Evolutionary conservation across 345 rosid genomes (phyloP).

Genomic region (Schrenkiella parvula): DNA sequence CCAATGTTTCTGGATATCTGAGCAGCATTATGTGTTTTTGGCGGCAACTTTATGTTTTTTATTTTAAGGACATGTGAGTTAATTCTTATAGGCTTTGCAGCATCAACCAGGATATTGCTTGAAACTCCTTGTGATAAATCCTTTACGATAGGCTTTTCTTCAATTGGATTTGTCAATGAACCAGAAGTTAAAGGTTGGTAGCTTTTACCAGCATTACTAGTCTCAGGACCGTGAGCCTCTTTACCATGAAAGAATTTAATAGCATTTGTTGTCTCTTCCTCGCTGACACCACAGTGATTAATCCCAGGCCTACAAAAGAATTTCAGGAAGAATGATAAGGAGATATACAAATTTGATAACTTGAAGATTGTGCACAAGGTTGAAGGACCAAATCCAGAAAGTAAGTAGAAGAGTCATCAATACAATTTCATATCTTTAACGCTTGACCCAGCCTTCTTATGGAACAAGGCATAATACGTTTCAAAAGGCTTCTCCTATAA

Average conservation of each 20-base stretch:
- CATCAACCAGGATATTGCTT: constrained; percentile 16
- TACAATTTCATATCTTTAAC: background rate
- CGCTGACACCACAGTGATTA: constrained; percentile 32
- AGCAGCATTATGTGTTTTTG: constrained; percentile 6
- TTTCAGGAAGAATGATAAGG: constrained; percentile 19
- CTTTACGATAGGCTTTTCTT: constrained; percentile 11
- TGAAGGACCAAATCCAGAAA: background rate
- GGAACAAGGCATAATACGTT: background rate
- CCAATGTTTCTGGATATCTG: constrained; percentile 17
- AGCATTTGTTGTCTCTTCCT: constrained; percentile 25
- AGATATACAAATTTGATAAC: background rate
- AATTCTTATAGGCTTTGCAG: constrained; percentile 36
- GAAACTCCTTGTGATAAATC: constrained; percentile 13
- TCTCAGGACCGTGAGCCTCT: constrained; percentile 17
- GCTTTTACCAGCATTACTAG: constrained; percentile 17
- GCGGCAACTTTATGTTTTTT: constrained; percentile 5
- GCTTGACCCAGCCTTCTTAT: background rate
- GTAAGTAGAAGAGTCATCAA: constrained; percentile 1
- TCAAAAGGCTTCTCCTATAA: background rate
- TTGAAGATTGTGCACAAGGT: background rate
- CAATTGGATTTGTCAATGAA: constrained; percentile 11
- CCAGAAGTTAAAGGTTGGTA: constrained; percentile 15
- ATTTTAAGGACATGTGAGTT: constrained; percentile 30
- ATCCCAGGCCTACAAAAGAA: constrained; percentile 34
- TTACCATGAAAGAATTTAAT: background rate